Evolutionary conservation across 352 stramenopile genomes (phyloP).

Genomic region (Pythium myriotylum): DNA sequence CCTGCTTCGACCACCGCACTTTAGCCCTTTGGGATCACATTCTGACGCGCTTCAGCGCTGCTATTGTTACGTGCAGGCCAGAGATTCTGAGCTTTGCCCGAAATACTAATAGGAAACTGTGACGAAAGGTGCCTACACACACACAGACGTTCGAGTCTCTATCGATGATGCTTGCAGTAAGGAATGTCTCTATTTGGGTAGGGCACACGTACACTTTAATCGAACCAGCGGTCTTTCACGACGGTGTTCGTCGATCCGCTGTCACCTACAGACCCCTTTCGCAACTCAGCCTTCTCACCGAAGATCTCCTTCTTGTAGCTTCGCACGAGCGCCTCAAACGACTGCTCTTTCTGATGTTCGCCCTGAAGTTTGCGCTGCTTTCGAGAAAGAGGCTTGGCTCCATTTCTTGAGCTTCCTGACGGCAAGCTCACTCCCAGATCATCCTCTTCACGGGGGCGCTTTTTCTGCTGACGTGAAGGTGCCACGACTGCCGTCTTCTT

Average conservation of each 20-base stretch:
- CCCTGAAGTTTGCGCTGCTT: conserved; percentile 71
- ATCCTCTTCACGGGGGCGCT: conserved; percentile 27
- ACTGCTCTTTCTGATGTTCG: conserved; percentile 58
- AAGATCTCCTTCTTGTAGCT: conserved; percentile 89
- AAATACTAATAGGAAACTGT: background rate
- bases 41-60: too few species aligned
- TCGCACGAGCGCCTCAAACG: conserved; percentile 76
- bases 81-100: background rate
- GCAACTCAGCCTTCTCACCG: conserved; percentile 37
- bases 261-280: background rate
- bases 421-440: conserved; percentile 14
- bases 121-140: background rate
- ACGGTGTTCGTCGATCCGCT: background rate
- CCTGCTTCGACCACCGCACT: background rate
- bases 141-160: background rate
- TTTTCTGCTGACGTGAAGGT: conserved; percentile 29
- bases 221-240: conserved; percentile 65
- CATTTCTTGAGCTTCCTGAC: conserved; percentile 4
- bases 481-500: conserved; percentile 24
- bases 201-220: conserved; percentile 34
- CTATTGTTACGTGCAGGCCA: background rate
- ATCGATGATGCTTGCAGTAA: background rate
- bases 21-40: background rate
- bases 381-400: conserved; percentile 43
- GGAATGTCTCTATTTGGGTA: conserved; percentile 1